Conservation (phyloP, 2,329 filamentous ascomycete species). For the Diplodia seriata region DNA sequence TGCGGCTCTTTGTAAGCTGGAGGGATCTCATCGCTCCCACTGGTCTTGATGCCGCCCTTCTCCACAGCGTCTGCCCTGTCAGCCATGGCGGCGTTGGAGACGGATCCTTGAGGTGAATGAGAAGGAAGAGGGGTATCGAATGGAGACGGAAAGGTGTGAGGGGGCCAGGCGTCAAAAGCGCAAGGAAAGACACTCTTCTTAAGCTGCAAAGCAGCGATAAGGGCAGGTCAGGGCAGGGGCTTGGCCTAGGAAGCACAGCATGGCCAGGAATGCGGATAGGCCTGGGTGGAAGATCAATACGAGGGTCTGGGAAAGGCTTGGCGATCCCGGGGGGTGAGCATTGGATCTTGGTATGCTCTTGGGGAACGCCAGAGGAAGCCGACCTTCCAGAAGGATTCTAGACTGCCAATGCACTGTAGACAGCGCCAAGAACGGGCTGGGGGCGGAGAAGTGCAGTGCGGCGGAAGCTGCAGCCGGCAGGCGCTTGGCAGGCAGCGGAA, state of each 20-base stretch:
- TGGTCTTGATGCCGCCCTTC: slow-evolving; percentile 25
- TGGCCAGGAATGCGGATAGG: not conserved
- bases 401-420: slow-evolving; percentile 13
- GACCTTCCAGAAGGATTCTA: slow-evolving; percentile 28
- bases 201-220: slow-evolving; percentile 3
- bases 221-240: not conserved
- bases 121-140: not conserved
- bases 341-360: slow-evolving; percentile 15
- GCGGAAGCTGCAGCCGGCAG: not conserved
- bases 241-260: slow-evolving; percentile 11
- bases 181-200: slow-evolving; percentile 12
- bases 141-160: not conserved
- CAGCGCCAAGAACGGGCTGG: slow-evolving; percentile 10
- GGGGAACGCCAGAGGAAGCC: slow-evolving; percentile 4
- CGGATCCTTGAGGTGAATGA: not conserved
- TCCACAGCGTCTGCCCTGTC: slow-evolving; percentile 27
- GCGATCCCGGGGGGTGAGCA: slow-evolving; percentile 14
- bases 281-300: slow-evolving; percentile 7
- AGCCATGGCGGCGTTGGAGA: slow-evolving; percentile 9
- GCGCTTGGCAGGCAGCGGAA: slow-evolving; percentile 17
- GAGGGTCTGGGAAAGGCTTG: slow-evolving; percentile 22
- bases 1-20: not conserved
- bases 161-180: not conserved
- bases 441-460: not conserved
- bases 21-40: slow-evolving; percentile 23